A percentile compares a stretch with the other conserved stretches of the same genome.
phyloP scores from a whole-genome alignment of 768 basidiomycete genomes.

The Suillus spraguei region DNA sequence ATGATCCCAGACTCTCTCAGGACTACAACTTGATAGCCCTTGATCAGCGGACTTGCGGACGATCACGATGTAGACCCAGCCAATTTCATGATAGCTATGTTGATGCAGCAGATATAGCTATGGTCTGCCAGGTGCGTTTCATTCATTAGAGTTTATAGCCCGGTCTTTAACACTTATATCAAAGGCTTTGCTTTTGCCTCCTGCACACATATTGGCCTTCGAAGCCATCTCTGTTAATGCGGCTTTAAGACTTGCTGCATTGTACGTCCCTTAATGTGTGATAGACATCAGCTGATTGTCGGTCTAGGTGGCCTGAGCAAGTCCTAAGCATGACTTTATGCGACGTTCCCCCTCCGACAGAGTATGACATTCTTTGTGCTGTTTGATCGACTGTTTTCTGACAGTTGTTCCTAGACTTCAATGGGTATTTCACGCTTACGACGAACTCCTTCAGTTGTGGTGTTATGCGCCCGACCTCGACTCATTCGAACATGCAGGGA shows the following conservation, averaged over 20 bases:
- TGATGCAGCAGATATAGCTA: conserved; percentile 75
- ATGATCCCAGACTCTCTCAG: conserved; percentile 60
- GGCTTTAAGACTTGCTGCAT: conserved; percentile 62
- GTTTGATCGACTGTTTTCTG: background rate
- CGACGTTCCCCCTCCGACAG: conserved; percentile 66
- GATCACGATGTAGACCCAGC: conserved; percentile 53
- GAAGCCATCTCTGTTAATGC: conserved; percentile 58
- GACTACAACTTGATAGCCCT: conserved; percentile 75
- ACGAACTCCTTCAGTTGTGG: conserved; percentile 65
- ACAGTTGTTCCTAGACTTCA: conserved; percentile 45
- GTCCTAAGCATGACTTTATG: conserved; percentile 68
- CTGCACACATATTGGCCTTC: conserved; percentile 72
- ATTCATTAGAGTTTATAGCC: background rate
- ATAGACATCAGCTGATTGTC: background rate
- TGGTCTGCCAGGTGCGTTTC: conserved; percentile 56
- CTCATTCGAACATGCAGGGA: conserved; percentile 64
- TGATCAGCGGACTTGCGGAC: conserved; percentile 67
- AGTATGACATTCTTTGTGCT: conserved; percentile 45
- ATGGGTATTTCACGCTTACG: conserved; percentile 61
- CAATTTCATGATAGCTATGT: conserved; percentile 75
- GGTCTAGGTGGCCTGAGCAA: conserved; percentile 67
- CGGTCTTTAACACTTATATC: conserved; percentile 1
- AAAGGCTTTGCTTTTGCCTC: conserved; percentile 63
- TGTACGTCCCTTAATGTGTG: conserved; percentile 47
- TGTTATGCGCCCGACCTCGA: conserved; percentile 69